A percentile compares a stretch with the other conserved stretches of the same genome.
phyloP scores from a whole-genome alignment of 2,329 filamentous ascomycete genomes.

The Volutella citrinella region DNA sequence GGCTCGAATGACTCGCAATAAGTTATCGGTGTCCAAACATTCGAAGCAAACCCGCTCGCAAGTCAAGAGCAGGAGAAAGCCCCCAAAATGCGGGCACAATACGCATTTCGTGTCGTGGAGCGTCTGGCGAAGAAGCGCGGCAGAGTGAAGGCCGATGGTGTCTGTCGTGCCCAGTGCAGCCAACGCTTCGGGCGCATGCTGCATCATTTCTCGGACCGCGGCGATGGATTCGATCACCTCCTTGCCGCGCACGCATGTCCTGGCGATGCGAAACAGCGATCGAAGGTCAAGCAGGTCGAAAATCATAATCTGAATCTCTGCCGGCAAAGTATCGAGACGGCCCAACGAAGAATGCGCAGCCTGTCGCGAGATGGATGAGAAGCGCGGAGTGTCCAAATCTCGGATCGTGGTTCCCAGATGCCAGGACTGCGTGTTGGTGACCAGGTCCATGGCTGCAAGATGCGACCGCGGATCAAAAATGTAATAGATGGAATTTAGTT shows the following conservation, averaged over 20 bases:
- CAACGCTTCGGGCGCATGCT: constrained; percentile 34
- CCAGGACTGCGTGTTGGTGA: no score
- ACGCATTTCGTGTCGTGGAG: constrained; percentile 24
- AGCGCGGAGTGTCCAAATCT: no score
- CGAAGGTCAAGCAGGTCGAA: constrained; percentile 26
- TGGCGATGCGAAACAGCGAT: constrained; percentile 27
- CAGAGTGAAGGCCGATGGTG: constrained; percentile 20
- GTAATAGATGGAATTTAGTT: no score
- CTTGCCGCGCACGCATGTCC: constrained; percentile 21
- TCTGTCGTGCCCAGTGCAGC: constrained; percentile 20
- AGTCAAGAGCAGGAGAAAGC: constrained; percentile 29
- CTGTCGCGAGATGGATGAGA: constrained; percentile 6
- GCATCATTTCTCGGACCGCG: constrained; percentile 40
- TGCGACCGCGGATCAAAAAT: no score
- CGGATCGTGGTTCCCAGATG: no score
- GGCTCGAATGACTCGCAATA: no score
- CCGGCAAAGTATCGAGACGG: constrained; percentile 23
- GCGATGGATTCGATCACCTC: constrained; percentile 26
- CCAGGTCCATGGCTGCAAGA: no score
- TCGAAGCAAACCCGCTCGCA: constrained; percentile 30
- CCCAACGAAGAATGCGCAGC: constrained; percentile 21
- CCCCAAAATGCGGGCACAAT: constrained; percentile 27
- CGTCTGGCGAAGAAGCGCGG: constrained; percentile 15
- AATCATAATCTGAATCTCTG: constrained; percentile 22
- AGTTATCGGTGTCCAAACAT: no score